Base-by-base conservation (phyloP, 2,329 filamentous ascomycete species). In the Hymenoscyphus repandus region DNA sequence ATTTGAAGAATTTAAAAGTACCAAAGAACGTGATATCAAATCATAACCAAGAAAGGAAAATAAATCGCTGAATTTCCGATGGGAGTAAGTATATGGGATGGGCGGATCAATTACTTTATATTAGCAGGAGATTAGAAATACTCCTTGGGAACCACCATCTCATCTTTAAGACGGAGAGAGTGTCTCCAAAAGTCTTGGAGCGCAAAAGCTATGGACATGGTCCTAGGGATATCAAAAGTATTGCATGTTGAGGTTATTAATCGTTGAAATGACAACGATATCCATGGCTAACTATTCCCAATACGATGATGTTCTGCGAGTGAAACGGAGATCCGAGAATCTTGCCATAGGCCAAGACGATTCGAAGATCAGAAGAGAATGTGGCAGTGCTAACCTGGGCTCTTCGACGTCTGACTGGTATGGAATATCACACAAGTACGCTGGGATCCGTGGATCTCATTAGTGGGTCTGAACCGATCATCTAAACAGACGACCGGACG, bases 1-100 rank as follows among this genome's bases (percentile, higher is more conserved):
- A 34, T 2, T 13, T 22, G 17, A 45, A 45, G 6, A 18, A 12
- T 20, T 20, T 20, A 17, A 22, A 34, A 20, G 31, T 37, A 40
- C n/a, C 38, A 53, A 57, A 27, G 54, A 54, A 51, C 42, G 50
- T 58, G 52, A 56, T 59, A 45, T 56, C 51, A 53, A 56, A 58
- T 51, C 47, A 57, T 27, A 53, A 40, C 17, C 45, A 47, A 45
- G 34, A 44, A 53, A 34, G 37, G 45, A 47, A 37, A 36, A 15
- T 2, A 27, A 22, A 46, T 13, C n/a, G 22, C 15, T 9, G 10
- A 44, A 22, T 37, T 4, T 37, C 34, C 34, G 10, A 17, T 27
- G 15, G 4, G 32, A n/a, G n/a, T 6, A 17, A 38, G 38, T 5
- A 40, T 13, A 39, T 5, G 20, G 32, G 33, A 30, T 15, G 31